Evolutionary conservation across 768 basidiomycete species (phyloP).

Genomic region (Leccinum obscurum): DNA sequence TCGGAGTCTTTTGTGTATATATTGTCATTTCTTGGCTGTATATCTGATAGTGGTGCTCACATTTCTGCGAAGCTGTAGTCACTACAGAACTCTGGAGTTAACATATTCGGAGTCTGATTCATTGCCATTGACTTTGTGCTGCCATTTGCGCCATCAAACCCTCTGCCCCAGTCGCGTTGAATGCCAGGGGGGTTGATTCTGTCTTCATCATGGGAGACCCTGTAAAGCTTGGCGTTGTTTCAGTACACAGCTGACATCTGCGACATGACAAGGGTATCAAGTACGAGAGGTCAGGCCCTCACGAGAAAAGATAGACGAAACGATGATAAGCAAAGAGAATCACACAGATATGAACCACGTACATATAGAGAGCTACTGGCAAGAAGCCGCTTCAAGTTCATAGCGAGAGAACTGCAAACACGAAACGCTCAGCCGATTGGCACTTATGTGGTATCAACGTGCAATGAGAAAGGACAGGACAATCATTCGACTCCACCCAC

Average conservation of each 20-base stretch:
- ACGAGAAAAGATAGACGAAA: neutral
- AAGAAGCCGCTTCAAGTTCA: neutral
- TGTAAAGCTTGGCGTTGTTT: slow-evolving; percentile 74
- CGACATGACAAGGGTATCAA: slow-evolving; percentile 22
- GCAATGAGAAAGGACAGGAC: neutral
- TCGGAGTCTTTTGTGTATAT: slow-evolving; percentile 2
- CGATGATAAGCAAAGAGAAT: neutral
- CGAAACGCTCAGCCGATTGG: neutral
- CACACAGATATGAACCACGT: neutral
- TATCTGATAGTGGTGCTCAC: neutral
- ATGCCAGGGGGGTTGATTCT: slow-evolving; percentile 75
- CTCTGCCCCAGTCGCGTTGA: slow-evolving; percentile 49
- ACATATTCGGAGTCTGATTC: neutral
- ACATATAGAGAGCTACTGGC: neutral
- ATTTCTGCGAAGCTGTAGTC: neutral
- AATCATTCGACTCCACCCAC: neutral
- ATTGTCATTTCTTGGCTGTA: slow-evolving; percentile 10
- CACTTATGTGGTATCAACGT: neutral
- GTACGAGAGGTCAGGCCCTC: neutral
- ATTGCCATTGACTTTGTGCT: neutral
- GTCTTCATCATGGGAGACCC: slow-evolving; percentile 47
- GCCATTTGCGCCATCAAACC: slow-evolving; percentile 34
- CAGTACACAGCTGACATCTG: slow-evolving; percentile 55
- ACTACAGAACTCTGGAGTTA: neutral
- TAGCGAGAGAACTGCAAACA: neutral